phyloP scores from a whole-genome alignment of 768 basidiomycete genomes.

The Baorangia bicolor region DNA sequence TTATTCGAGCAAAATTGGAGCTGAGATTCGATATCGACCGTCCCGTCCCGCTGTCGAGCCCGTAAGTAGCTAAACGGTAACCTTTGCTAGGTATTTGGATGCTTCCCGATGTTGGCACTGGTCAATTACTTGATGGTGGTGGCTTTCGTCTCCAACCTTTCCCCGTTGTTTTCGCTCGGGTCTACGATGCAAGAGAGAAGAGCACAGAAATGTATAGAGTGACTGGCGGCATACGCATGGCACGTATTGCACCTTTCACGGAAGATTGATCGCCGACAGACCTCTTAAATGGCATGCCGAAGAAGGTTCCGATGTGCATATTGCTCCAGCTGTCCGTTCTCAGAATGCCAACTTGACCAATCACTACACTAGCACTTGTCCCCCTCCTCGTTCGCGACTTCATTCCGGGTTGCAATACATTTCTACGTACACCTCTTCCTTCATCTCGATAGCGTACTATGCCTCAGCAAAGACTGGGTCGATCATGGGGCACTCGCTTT shows the following conservation, averaged over 20 bases:
- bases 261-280: conserved; percentile 29
- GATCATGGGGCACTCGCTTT: conserved; percentile 73
- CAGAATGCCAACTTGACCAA: conserved; percentile 23
- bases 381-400: conserved; percentile 3
- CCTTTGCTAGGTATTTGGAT: conserved; percentile 15
- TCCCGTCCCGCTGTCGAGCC: background rate
- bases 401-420: conserved; percentile 12
- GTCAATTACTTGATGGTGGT: conserved; percentile 14
- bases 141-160: conserved; percentile 16
- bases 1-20: background rate
- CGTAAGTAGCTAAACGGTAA: conserved; percentile 20
- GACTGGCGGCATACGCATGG: conserved; percentile 12
- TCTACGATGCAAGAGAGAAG: conserved; percentile 30
- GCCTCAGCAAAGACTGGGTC: conserved; percentile 44
- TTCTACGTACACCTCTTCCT: conserved; percentile 13
- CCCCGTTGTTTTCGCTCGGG: conserved; percentile 25
- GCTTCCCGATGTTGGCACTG: conserved; percentile 8
- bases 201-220: conserved; percentile 25
- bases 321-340: conserved; percentile 10
- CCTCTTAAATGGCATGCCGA: conserved; percentile 13
- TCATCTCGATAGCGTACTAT: conserved; percentile 33
- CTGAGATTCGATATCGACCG: conserved; percentile 11
- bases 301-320: conserved; percentile 15
- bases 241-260: conserved; percentile 19
- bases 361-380: conserved; percentile 15